phyloP scores from a whole-genome alignment of 2,329 filamentous ascomycete species.

The Ophiostoma perfectum region DNA sequence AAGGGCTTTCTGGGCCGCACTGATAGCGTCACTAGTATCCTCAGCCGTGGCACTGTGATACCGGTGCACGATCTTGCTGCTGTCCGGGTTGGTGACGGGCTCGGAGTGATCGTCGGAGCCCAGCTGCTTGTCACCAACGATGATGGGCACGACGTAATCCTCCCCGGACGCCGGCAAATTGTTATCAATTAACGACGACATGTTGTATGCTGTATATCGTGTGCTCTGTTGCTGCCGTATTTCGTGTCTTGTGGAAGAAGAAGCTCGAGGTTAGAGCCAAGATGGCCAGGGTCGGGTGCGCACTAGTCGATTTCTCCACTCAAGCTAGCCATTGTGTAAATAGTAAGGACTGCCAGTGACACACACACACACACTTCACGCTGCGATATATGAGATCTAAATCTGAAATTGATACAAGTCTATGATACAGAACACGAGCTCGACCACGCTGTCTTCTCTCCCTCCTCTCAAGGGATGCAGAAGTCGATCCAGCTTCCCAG shows the following conservation, averaged over 20 bases:
- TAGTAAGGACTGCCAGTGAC: too few species aligned
- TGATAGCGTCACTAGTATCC: conserved; percentile 31
- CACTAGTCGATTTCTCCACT: neutral
- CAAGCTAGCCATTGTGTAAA: neutral
- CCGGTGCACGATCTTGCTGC: conserved; percentile 31
- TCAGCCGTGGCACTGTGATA: conserved; percentile 30
- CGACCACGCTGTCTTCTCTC: neutral
- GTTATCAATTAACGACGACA: neutral
- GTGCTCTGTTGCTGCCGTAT: too few species aligned
- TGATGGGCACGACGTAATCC: neutral
- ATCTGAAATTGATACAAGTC: neutral
- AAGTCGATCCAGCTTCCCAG: conserved; percentile 88
- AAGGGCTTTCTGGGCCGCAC: conserved; percentile 60
- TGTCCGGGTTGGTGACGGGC: conserved; percentile 31
- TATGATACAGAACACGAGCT: too few species aligned
- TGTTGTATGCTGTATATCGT: neutral
- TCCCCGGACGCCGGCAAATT: neutral
- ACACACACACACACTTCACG: too few species aligned
- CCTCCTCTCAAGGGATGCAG: conserved; percentile 51
- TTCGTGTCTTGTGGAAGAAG: too few species aligned
- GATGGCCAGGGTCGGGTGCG: too few species aligned
- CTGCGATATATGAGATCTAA: neutral
- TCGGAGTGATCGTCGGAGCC: neutral
- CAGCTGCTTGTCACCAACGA: conserved; percentile 13
- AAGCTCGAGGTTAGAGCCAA: too few species aligned